phyloP scores from a whole-genome alignment of 176 grass and related monocot genomes.

The Zizania latifolia region DNA sequence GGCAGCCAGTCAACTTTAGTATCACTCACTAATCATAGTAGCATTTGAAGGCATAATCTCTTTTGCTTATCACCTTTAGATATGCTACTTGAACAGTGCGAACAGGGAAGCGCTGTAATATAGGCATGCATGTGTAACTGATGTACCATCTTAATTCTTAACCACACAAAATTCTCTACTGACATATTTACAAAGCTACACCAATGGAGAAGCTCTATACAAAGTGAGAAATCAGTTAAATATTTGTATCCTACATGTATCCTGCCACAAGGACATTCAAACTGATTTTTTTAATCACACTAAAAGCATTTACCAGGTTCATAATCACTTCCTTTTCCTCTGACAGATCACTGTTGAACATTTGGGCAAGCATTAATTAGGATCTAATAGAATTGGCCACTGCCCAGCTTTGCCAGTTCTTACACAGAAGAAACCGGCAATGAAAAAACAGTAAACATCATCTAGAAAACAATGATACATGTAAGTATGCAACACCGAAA shows the following conservation, averaged over 20 bases:
- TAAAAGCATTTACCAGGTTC: neutral
- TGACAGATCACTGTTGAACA: no score
- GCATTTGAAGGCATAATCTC: neutral
- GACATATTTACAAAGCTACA: neutral
- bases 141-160: neutral
- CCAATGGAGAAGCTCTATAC: neutral
- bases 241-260: neutral
- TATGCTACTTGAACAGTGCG: neutral
- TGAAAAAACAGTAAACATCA: neutral
- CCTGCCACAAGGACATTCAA: neutral
- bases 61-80: neutral
- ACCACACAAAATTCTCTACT: neutral
- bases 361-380: neutral
- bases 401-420: neutral
- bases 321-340: no score
- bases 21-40: conserved; percentile 4
- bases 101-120: neutral
- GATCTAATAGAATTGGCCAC: neutral
- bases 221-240: neutral
- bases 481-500: neutral
- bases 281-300: neutral
- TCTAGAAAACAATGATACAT: neutral
- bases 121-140: neutral
- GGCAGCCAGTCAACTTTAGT: neutral
- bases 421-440: neutral